These are phyloP conservation scores for Penicillium soppii DNA, from an alignment of 495 filamentous ascomycete species.

Conservation along the genomic window DNA sequence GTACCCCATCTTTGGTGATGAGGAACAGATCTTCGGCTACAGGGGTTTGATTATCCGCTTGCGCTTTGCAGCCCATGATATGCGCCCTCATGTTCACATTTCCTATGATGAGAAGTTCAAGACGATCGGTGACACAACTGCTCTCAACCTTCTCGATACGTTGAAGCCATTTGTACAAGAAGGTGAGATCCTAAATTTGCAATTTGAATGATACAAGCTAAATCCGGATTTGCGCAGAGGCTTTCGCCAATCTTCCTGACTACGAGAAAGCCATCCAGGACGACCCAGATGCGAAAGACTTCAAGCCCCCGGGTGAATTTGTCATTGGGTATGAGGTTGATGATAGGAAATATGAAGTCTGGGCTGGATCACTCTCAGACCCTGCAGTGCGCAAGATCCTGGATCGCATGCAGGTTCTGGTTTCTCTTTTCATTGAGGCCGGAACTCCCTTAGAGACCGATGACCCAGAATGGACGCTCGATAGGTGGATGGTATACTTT, in stretches of 20 bases:
- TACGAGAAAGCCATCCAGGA: constrained; percentile 59
- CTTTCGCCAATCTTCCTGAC: constrained; percentile 58
- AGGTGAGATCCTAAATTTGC: constrained; percentile 42
- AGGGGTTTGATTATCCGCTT: constrained; percentile 72
- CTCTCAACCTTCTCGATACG: constrained; percentile 63
- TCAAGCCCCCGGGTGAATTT: constrained; percentile 59
- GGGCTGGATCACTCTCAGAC: constrained; percentile 57
- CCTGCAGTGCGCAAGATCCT: constrained; percentile 61
- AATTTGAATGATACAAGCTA: not conserved
- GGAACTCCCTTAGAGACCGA: constrained; percentile 70
- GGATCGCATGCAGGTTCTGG: constrained; percentile 75
- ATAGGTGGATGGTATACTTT: constrained; percentile 88
- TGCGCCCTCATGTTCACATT: constrained; percentile 72
- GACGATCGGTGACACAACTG: constrained; percentile 64
- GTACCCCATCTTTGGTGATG: constrained; percentile 88
- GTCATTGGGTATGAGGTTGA: constrained; percentile 50
- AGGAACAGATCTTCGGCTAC: constrained; percentile 90
- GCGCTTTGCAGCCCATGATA: constrained; percentile 75
- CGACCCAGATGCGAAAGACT: constrained; percentile 53
- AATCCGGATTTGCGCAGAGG: constrained; percentile 39
- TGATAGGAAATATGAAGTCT: constrained; percentile 58
- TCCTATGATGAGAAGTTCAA: constrained; percentile 73
- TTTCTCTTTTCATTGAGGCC: constrained; percentile 90
- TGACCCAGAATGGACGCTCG: constrained; percentile 68
- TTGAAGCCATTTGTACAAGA: constrained; percentile 67